These are phyloP conservation scores for Eustoma russellianum DNA, from an alignment of 257 asterid species.

Conservation along the genomic window DNA sequence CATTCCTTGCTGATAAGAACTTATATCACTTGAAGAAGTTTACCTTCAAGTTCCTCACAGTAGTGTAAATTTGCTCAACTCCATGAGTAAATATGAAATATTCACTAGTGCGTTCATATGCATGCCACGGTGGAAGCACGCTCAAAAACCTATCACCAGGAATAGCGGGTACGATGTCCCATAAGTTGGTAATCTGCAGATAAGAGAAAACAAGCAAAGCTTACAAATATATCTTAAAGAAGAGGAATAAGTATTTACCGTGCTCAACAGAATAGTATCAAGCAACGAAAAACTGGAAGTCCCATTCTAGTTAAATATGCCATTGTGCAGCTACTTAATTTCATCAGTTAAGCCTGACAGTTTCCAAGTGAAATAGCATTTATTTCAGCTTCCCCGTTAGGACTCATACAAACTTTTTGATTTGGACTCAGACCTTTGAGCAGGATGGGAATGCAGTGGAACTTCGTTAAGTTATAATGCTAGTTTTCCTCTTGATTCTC, in stretches of 20 bases:
- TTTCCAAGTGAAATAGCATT: too few relatives aligned
- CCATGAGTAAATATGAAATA: conserved; percentile 74
- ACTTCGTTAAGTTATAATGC: too few relatives aligned
- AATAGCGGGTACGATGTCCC: conserved; percentile 80
- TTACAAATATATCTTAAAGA: background rate
- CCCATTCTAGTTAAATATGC: too few relatives aligned
- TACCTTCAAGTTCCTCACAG: conserved; percentile 66
- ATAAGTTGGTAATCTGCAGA: conserved; percentile 43
- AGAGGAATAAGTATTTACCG: background rate
- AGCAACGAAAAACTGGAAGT: too few relatives aligned
- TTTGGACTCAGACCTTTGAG: too few relatives aligned
- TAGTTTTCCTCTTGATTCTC: too few relatives aligned
- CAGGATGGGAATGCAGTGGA: too few relatives aligned
- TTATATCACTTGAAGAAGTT: background rate
- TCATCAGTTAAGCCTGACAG: too few relatives aligned
- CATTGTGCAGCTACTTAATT: too few relatives aligned
- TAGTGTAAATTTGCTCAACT: conserved; percentile 69
- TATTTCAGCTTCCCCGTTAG: too few relatives aligned
- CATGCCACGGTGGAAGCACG: conserved; percentile 99
- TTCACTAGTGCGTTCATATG: conserved; percentile 81
- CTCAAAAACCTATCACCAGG: conserved; percentile 86
- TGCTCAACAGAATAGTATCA: background rate
- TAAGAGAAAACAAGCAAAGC: conserved; percentile 13
- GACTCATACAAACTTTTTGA: too few relatives aligned
- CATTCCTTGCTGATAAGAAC: too few relatives aligned